Evolutionary conservation across 495 filamentous ascomycete species (phyloP), one percentile per base, ranked within the genome.

Genomic region (Daldinia decipiens): DNA sequence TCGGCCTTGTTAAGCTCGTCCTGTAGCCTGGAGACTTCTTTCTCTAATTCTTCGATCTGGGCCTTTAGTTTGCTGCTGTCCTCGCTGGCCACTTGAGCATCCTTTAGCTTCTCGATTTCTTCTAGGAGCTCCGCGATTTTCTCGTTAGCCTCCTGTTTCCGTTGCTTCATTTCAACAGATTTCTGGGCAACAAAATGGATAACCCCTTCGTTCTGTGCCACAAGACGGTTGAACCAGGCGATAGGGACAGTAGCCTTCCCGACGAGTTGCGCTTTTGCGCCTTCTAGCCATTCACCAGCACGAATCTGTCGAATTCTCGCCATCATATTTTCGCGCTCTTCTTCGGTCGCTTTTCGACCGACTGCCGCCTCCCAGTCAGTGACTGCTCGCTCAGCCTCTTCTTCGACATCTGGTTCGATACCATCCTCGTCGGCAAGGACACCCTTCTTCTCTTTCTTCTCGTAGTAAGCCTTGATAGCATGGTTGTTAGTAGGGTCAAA

Each of bases 151-250:
- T 47, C 43, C 17, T 24, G 29, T 29, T 5, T 29, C 24, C 15
- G 9, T 24, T 21, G 17, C 7, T 2, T 29, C 9, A 15, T 5
- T 31, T 31, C 12, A 17, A 53, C 1, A 7, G 51, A 53, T 43
- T 15, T 19, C 15, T 59, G 15, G 15, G 69, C 56, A 11, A 73
- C 15, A 19, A 32, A 64, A 0, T 15, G 9, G 12, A 71, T 61
- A 4, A 36, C 36, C 0, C 26, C 13, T 29, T 75, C 74, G 24
- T 75, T 39, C 15, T 77, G 67, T 3, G 59, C 43, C 6, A 62
- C 66, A 3, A 77, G 45, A 1, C 67, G 63, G 39, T 77, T 73
- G 17, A 77, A 77, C 26, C 27, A 62, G 2, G 32, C 65, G 3
- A 73, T 68, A 3, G 74, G 72, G 0, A 64, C 66, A 0, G 29